Percentiles rank a stretch among this genome's conserved stretches.
Evolutionary conservation across 345 rosid species (phyloP).

Genomic region (Cardamine chenopodiifolia): DNA sequence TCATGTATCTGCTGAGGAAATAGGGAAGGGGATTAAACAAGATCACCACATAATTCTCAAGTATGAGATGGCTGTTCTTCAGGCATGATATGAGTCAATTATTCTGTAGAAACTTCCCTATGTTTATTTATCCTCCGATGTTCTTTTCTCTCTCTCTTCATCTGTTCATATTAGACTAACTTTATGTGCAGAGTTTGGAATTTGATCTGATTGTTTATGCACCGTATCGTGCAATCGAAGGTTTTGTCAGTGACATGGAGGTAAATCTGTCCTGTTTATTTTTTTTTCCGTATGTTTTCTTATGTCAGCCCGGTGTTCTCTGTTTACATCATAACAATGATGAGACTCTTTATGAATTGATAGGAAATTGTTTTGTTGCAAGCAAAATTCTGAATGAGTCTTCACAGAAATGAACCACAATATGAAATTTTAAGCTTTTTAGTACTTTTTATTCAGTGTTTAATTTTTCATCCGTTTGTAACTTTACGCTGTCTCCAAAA

Average conservation of each 20-base stretch:
- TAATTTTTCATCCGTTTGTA: conserved; percentile 10
- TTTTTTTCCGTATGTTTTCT: not conserved
- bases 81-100: conserved; percentile 55
- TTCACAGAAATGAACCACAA: not conserved
- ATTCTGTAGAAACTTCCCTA: conserved; percentile 13
- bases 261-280: conserved; percentile 45
- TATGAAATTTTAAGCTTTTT: not conserved
- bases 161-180: conserved; percentile 16
- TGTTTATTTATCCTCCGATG: conserved; percentile 1
- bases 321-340: not conserved
- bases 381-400: conserved; percentile 8
- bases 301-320: conserved; percentile 1
- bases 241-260: conserved; percentile 78
- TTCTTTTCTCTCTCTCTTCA: conserved; percentile 10
- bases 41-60: conserved; percentile 98
- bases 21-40: conserved; percentile 95
- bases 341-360: not conserved
- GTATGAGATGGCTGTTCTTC: conserved; percentile 95
- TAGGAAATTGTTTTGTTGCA: conserved; percentile 6
- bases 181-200: conserved; percentile 76
- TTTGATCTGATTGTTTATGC: conserved; percentile 96
- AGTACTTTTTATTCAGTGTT: conserved; percentile 7
- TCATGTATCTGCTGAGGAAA: conserved; percentile 99
- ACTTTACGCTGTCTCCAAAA: not conserved
- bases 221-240: conserved; percentile 92